Evolutionary conservation across 768 basidiomycete species (phyloP).

Genomic region (Leucocoprinus leucothites): DNA sequence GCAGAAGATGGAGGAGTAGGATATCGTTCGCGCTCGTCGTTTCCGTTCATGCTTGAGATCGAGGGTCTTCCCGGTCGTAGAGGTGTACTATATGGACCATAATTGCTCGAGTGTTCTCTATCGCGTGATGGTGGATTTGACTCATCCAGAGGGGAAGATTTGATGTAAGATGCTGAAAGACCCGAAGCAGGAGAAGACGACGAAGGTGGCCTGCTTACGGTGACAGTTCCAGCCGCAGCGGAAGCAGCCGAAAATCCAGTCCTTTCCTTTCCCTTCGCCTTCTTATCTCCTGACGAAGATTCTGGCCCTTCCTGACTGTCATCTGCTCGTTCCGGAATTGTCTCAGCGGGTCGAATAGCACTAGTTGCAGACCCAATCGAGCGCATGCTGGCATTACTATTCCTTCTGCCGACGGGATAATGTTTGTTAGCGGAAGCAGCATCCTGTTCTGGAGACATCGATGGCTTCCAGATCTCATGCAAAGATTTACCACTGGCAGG

Average conservation of each 20-base stretch:
- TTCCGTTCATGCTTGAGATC: not conserved
- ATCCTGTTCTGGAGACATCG: conserved; percentile 43
- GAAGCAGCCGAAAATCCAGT: not conserved
- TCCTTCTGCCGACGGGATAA: conserved; percentile 39
- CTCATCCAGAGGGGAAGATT: not conserved
- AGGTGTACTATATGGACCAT: not conserved
- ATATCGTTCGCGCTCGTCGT: conserved; percentile 1
- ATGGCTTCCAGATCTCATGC: conserved; percentile 50
- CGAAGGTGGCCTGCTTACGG: not conserved
- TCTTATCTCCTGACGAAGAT: conserved; percentile 5
- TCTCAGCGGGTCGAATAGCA: conserved; percentile 24
- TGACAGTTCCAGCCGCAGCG: not conserved
- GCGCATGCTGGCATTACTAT: conserved; percentile 48
- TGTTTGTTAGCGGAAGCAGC: conserved; percentile 33
- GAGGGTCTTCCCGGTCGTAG: not conserved
- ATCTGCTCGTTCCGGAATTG: conserved; percentile 9
- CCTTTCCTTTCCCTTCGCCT: conserved; percentile 6
- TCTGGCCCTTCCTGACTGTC: not conserved
- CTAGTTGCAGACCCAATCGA: conserved; percentile 37
- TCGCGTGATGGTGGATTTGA: not conserved
- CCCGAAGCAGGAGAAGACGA: not conserved
- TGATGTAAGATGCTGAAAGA: not conserved
- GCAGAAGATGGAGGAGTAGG: not conserved
- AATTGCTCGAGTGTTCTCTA: not conserved
- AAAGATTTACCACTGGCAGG: conserved; percentile 25